Evolutionary conservation across 2,329 filamentous ascomycete species (phyloP).

Genomic region (Colletotrichum neosansevieriae): DNA sequence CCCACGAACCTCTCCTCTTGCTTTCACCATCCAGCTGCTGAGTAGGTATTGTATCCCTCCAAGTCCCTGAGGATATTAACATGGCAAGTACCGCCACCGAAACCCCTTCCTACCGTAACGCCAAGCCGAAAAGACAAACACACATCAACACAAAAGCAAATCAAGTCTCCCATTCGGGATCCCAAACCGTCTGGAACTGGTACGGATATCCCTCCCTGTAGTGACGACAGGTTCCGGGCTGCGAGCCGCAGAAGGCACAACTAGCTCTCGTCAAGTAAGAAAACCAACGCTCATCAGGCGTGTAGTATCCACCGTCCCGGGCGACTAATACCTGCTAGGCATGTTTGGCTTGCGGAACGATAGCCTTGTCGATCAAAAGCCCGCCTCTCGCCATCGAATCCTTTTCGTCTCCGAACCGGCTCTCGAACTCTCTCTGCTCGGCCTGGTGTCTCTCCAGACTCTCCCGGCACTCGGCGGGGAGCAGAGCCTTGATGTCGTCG

Average conservation of each 20-base stretch:
- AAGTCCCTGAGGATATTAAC: slow-evolving; percentile 17
- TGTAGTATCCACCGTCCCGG: neutral
- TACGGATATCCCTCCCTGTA: too few relatives aligned
- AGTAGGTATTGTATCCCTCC: neutral
- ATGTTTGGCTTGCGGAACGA: slow-evolving; percentile 61
- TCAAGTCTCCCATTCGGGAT: neutral
- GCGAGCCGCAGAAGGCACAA: slow-evolving; percentile 21
- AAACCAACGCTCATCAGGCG: neutral
- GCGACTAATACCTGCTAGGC: slow-evolving; percentile 21
- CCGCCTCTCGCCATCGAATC: slow-evolving; percentile 64
- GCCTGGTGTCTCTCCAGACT: slow-evolving; percentile 77
- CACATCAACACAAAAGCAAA: neutral
- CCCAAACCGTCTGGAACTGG: too few relatives aligned
- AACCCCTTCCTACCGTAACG: slow-evolving; percentile 22
- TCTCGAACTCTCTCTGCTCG: slow-evolving; percentile 79
- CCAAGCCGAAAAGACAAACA: slow-evolving; percentile 25
- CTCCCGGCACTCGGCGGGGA: slow-evolving; percentile 77
- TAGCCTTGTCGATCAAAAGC: slow-evolving; percentile 73
- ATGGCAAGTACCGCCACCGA: slow-evolving; percentile 12
- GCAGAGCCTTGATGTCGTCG: slow-evolving; percentile 73
- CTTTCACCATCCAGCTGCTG: neutral
- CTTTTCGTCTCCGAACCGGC: slow-evolving; percentile 78
- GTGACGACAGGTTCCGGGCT: too few relatives aligned
- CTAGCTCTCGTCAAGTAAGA: neutral
- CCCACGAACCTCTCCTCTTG: neutral